Evolutionary conservation across 495 filamentous ascomycete genomes (phyloP).

Genomic region (Podospora bellae-mahoneyi): DNA sequence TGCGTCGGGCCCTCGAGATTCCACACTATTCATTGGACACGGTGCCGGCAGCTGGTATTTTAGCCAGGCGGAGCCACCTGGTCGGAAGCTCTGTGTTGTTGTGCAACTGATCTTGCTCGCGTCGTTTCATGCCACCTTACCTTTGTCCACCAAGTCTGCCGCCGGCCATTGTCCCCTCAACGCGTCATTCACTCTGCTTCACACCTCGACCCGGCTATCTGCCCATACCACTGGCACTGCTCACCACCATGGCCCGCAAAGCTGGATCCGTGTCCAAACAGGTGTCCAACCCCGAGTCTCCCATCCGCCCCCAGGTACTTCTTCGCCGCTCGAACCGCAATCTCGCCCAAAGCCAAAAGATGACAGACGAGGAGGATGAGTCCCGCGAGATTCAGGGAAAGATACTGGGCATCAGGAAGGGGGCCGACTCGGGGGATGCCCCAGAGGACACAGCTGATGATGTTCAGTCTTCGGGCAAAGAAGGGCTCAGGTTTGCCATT

Average conservation of each 20-base stretch:
- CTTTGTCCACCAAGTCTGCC: not conserved
- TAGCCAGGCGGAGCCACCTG: not conserved
- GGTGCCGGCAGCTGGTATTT: not conserved
- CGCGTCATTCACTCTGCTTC: not conserved
- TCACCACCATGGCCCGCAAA: constrained; percentile 14
- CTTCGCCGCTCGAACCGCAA: constrained; percentile 27
- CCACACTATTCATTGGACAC: not conserved
- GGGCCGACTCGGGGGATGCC: not conserved
- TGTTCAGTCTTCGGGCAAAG: constrained; percentile 11
- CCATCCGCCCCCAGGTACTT: constrained; percentile 23
- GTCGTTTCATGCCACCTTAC: not conserved
- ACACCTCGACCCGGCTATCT: not conserved
- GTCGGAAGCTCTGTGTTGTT: not conserved
- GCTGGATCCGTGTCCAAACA: not conserved
- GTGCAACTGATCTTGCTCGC: not conserved
- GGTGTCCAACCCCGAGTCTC: not conserved
- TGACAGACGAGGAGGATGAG: constrained; percentile 10
- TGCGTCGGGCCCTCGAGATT: not conserved
- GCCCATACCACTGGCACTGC: not conserved
- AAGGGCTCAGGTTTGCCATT: constrained; percentile 30
- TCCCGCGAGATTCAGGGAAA: constrained; percentile 19
- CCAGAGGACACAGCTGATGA: constrained; percentile 12
- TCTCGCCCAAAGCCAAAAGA: constrained; percentile 13
- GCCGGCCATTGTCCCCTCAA: not conserved
- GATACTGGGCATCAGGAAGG: constrained; percentile 17